Evolutionary conservation across 2,329 filamentous ascomycete species (phyloP).

Genomic region (Colletotrichum eremochloae): DNA sequence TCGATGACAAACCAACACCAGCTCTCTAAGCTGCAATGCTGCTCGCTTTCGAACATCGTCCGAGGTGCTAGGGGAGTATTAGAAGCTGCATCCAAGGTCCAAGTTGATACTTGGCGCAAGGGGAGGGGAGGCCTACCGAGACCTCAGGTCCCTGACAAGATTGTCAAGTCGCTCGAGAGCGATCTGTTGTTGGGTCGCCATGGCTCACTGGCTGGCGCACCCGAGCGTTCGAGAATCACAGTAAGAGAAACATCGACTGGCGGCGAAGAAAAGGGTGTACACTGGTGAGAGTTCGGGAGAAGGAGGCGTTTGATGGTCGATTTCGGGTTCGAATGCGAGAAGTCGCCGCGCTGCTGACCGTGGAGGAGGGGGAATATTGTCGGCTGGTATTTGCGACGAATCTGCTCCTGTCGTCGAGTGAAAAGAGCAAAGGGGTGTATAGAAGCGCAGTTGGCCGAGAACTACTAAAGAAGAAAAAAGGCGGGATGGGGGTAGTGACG

Average conservation of each 20-base stretch:
- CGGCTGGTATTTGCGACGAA: not conserved
- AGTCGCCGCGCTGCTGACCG: not conserved
- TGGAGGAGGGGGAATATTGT: not conserved
- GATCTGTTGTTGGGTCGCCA: constrained; percentile 63
- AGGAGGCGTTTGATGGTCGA: constrained; percentile 12
- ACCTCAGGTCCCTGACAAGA: constrained; percentile 67
- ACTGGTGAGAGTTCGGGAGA: not conserved
- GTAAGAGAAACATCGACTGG: constrained; percentile 37
- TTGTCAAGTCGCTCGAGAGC: constrained; percentile 69
- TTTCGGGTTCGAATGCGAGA: not conserved
- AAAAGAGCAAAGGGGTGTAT: not conserved
- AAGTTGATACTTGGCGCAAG: not conserved
- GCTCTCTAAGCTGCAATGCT: constrained; percentile 66
- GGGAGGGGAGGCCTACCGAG: constrained; percentile 58
- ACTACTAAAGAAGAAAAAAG: constrained; percentile 1
- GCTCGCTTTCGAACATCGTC: constrained; percentile 68
- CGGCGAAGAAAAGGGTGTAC: not conserved
- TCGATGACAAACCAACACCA: constrained; percentile 68
- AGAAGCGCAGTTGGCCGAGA: not conserved
- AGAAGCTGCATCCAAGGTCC: not conserved
- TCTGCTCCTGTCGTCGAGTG: not conserved
- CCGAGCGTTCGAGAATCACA: constrained; percentile 34
- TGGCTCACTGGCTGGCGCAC: constrained; percentile 47
- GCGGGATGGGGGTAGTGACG: constrained; percentile 12
- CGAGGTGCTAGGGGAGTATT: constrained; percentile 33